phyloP scores from a whole-genome alignment of 2,329 filamentous ascomycete species.

The Hysterium pulicare region DNA sequence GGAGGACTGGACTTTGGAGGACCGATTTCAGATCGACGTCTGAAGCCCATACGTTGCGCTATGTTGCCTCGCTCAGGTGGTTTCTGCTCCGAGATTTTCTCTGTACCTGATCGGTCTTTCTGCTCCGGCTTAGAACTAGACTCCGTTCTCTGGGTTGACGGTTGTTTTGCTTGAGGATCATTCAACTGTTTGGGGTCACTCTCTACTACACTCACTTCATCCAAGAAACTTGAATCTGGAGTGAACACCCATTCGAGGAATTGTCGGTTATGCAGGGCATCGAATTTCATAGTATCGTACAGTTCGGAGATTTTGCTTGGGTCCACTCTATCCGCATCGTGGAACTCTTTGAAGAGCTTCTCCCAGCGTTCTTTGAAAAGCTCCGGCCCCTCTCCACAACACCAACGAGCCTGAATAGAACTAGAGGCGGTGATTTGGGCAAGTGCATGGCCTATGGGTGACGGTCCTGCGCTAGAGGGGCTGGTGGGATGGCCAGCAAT shows the following conservation, averaged over 20 bases:
- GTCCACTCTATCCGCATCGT: constrained; percentile 94
- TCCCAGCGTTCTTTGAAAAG: constrained; percentile 97
- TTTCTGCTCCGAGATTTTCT: no score
- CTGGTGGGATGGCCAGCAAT: constrained; percentile 24
- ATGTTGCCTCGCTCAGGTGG: constrained; percentile 34
- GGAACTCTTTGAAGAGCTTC: constrained; percentile 95
- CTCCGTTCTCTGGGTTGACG: constrained; percentile 25
- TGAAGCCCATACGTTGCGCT: constrained; percentile 51
- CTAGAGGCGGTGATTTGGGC: constrained; percentile 28
- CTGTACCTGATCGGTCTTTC: constrained; percentile 37
- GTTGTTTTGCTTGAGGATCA: constrained; percentile 23
- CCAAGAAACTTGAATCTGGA: constrained; percentile 73
- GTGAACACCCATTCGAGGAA: constrained; percentile 98
- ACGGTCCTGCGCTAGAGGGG: constrained; percentile 22
- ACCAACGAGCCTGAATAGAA: constrained; percentile 85
- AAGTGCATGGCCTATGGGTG: constrained; percentile 28
- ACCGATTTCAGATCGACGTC: constrained; percentile 47
- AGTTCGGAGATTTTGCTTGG: constrained; percentile 98
- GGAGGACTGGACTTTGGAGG: constrained; percentile 16
- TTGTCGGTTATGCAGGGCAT: constrained; percentile 91
- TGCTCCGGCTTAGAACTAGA: constrained; percentile 27
- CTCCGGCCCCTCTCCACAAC: constrained; percentile 90
- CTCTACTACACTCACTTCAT: constrained; percentile 51
- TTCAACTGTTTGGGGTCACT: constrained; percentile 30
- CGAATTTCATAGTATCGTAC: constrained; percentile 99